Evolutionary conservation across 2,329 filamentous ascomycete species (phyloP).

Genomic region (Pseudocercospora macadamiae): DNA sequence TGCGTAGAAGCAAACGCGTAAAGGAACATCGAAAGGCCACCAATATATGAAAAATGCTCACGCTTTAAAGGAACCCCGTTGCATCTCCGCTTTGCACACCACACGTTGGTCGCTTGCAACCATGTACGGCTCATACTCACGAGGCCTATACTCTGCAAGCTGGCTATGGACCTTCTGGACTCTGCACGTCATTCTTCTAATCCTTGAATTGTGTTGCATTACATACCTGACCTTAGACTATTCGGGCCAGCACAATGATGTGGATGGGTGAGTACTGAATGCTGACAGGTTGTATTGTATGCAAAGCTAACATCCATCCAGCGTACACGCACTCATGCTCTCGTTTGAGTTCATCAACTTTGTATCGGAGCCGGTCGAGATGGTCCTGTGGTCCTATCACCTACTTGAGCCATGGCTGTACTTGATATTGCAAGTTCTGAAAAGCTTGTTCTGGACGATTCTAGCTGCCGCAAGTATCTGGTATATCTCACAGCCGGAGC

Average conservation of each 20-base stretch:
- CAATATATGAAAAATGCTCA: background rate
- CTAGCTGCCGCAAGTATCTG: conserved; percentile 15
- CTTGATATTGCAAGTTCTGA: conserved; percentile 24
- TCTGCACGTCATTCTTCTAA: conserved; percentile 12
- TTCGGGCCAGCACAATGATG: conserved; percentile 1
- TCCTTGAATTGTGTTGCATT: conserved; percentile 7
- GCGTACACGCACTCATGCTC: conserved; percentile 8
- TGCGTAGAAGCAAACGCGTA: background rate
- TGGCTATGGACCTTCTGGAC: conserved; percentile 17
- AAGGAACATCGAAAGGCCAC: background rate
- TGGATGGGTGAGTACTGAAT: conserved; percentile 4
- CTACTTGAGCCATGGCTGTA: conserved; percentile 26
- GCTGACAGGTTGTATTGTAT: background rate
- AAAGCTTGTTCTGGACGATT: conserved; percentile 24
- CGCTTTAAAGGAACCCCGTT: background rate
- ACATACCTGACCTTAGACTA: conserved; percentile 10
- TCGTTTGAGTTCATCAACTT: conserved; percentile 16
- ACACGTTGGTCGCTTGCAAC: background rate
- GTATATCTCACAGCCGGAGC: conserved; percentile 9
- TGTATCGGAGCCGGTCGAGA: conserved; percentile 20
- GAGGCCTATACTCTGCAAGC: conserved; percentile 9
- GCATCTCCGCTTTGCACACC: background rate
- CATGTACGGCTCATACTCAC: conserved; percentile 13
- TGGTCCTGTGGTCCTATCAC: conserved; percentile 26
- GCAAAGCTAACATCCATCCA: too few relatives aligned